phyloP scores from a whole-genome alignment of 1,284 basidiomycete genomes.

The Termitomyces sp. region DNA sequence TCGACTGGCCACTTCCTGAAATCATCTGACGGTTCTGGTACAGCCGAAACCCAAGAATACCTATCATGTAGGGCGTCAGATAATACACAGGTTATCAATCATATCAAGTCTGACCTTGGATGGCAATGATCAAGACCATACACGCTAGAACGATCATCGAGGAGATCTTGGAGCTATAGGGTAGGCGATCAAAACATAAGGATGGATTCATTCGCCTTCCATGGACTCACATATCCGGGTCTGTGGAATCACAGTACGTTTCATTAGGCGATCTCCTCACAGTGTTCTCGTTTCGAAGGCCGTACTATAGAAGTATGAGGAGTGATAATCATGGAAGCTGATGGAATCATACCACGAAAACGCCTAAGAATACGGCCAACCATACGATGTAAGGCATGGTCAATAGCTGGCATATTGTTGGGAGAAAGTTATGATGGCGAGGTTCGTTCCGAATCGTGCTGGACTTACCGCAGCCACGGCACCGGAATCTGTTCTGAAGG shows the following conservation, averaged over 20 bases:
- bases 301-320: slow-evolving; percentile 10
- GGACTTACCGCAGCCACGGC: slow-evolving; percentile 10
- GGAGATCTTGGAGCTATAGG: slow-evolving; percentile 16
- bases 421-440: not conserved
- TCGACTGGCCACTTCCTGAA: slow-evolving; percentile 19
- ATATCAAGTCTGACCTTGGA: slow-evolving; percentile 9
- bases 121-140: slow-evolving; percentile 11
- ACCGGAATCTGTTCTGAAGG: slow-evolving; percentile 10
- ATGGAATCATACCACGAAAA: slow-evolving; percentile 12
- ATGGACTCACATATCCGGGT: slow-evolving; percentile 10
- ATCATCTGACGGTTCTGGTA: slow-evolving; percentile 18
- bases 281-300: slow-evolving; percentile 8
- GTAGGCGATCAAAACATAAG: not conserved
- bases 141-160: slow-evolving; percentile 18
- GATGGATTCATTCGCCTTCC: not conserved
- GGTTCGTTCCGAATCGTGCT: not conserved
- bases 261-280: slow-evolving; percentile 15
- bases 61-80: not conserved
- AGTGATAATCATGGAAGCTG: not conserved
- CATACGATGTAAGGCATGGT: slow-evolving; percentile 16
- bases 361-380: slow-evolving; percentile 11
- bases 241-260: slow-evolving; percentile 17
- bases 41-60: slow-evolving; percentile 17
- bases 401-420: slow-evolving; percentile 6
- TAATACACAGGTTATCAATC: not conserved